phyloP scores from a whole-genome alignment of 1,139 yeast species.

The Sugiyamaella pinicola region DNA sequence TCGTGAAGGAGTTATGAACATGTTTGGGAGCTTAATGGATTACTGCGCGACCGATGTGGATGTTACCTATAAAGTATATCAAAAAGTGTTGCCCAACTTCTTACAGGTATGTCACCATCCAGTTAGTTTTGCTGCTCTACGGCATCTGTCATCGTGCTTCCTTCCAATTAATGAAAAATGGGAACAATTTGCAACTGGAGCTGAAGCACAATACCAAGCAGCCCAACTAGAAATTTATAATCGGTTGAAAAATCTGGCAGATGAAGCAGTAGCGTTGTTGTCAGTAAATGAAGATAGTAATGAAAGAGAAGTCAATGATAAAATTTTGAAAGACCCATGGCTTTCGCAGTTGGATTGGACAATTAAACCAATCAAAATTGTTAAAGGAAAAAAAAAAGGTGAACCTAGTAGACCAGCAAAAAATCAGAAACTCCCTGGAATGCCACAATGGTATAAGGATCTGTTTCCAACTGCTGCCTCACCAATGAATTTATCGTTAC shows the following conservation, averaged over 20 bases:
- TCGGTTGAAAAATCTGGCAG: constrained; percentile 62
- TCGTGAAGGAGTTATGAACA: constrained; percentile 54
- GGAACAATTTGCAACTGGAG: constrained; percentile 66
- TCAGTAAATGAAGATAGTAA: constrained; percentile 30
- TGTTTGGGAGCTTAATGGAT: constrained; percentile 62
- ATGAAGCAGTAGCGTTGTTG: constrained; percentile 54
- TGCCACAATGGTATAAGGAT: constrained; percentile 91
- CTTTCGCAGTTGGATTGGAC: constrained; percentile 87
- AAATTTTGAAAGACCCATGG: constrained; percentile 70
- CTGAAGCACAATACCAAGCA: constrained; percentile 68
- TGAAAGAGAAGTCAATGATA: constrained; percentile 1
- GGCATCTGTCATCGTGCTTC: constrained; percentile 73
- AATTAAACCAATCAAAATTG: constrained; percentile 58
- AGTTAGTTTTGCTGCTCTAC: constrained; percentile 86
- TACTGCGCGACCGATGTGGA: constrained; percentile 88
- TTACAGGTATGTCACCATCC: constrained; percentile 82
- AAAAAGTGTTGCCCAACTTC: constrained; percentile 70
- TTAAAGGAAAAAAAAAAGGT: constrained; percentile 73
- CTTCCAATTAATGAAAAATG: constrained; percentile 78
- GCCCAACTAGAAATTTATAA: constrained; percentile 59
- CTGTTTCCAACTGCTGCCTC: constrained; percentile 55
- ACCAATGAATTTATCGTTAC: constrained; percentile 61
- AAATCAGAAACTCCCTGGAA: constrained; percentile 82
- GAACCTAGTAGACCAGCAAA: constrained; percentile 48
- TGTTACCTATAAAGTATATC: constrained; percentile 71